Base-by-base conservation (phyloP, 108 stramenopile genomes). In the Nitzschia inconspicua region DNA sequence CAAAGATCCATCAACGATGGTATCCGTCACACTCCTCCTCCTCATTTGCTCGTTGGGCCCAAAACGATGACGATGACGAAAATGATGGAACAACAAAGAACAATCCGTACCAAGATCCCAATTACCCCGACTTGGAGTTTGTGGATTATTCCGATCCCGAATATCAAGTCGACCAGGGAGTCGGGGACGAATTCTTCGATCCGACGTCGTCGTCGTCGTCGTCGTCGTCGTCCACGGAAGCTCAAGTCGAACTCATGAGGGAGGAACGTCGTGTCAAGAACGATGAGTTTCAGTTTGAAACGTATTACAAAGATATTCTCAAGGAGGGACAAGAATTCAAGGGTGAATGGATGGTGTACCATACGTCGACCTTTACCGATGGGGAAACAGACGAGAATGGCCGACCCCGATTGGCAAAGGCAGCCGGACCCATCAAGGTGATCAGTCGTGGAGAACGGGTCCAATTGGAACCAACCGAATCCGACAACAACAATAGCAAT, bases 221-320 rank as follows among this genome's bases (percentile, higher is more conserved):
- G 11, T 27, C 27, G 18, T 55, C 46, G 39, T 55, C 68, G 31
- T 51, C 51, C 37, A 85, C 83, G 19, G 85, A 89, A 53, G 82
- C 49, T 13, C 70, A 84, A 52, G 76, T 94, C 28, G 93, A 94
- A 65, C 79, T 74, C 29, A 91, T 94, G 93, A 67, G 93, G 23
- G 89, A 94, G 58, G 82, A 83, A 4, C 72, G 93, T 9, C 73
- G 89, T n/a, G 42, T 64, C 3, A 54, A 65, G 25, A 94, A 94
- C 61, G 93, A 94, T 56, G 88, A 91, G 60, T 94, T 70, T 59
- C 93, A 94, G 60, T 94, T 94, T 60, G 85, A 94, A 66, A 91
- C 89, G 16, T 94, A 89, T 56, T 88, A 79, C 63, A 66, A 72
- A 14, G 43, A 74, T 1, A 65, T 84, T 13, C 68, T 84, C 9